Conservation (phyloP, 1,284 basidiomycete species). For the Ustilago tritici region DNA sequence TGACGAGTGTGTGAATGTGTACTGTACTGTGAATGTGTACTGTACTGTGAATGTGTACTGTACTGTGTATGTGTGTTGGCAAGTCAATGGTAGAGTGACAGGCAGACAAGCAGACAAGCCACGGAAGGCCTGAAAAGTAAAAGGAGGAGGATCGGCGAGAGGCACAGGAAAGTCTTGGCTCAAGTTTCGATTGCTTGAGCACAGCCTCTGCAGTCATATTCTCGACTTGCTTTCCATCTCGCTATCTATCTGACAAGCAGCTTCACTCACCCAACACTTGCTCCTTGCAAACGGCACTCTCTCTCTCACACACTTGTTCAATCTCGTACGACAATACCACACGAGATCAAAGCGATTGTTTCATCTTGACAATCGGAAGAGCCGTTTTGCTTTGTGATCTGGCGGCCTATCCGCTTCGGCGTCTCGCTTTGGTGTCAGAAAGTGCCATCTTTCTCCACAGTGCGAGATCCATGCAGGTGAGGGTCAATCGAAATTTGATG, state of each 20-base stretch:
- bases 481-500: conserved; percentile 3
- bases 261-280: background rate
- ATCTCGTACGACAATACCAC: background rate
- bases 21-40: too few relatives aligned
- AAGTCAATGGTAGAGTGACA: background rate
- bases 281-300: background rate
- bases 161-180: conserved; percentile 39
- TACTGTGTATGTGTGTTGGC: background rate
- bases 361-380: background rate
- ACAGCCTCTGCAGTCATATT: conserved; percentile 18
- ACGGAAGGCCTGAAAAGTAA: background rate
- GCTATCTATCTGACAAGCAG: conserved; percentile 9
- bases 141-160: conserved; percentile 38
- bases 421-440: background rate
- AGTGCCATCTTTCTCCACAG: conserved; percentile 3
- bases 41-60: too few relatives aligned
- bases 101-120: background rate
- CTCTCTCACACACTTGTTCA: background rate
- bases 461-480: conserved; percentile 2
- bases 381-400: conserved; percentile 4
- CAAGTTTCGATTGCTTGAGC: conserved; percentile 8
- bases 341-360: background rate
- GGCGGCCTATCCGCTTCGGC: background rate
- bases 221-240: background rate
- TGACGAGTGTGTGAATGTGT: background rate